phyloP scores from a whole-genome alignment of 768 basidiomycete genomes.

The Rhodocollybia butyracea region DNA sequence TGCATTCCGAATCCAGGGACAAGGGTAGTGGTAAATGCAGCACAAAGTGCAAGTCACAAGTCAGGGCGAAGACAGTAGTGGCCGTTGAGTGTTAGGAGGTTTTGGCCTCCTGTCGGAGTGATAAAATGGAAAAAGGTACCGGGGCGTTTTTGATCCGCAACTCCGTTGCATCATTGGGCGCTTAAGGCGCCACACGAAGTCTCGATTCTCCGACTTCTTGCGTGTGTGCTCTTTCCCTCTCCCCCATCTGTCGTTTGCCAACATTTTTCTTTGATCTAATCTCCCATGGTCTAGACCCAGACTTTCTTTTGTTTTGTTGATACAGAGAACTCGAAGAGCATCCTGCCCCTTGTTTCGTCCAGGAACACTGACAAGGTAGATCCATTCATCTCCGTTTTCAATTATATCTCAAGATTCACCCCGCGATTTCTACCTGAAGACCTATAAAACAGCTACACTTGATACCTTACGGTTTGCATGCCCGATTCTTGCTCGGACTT shows the following conservation, averaged over 20 bases:
- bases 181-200: slow-evolving; percentile 2
- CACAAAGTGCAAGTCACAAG: background rate
- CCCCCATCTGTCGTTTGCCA: background rate
- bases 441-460: background rate
- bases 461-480: background rate
- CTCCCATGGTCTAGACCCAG: slow-evolving; percentile 2
- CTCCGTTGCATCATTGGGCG: too few species aligned
- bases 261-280: background rate
- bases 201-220: too few species aligned
- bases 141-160: too few species aligned
- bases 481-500: background rate
- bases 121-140: background rate
- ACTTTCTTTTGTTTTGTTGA: background rate
- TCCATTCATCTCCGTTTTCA: background rate
- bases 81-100: too few species aligned
- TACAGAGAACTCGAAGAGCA: background rate
- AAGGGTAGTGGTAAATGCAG: background rate
- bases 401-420: background rate
- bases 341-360: background rate
- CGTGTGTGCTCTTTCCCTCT: background rate
- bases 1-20: background rate
- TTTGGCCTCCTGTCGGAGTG: too few species aligned
- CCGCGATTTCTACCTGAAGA: background rate
- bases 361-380: background rate
- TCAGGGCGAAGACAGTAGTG: background rate